Evolutionary conservation across 2,329 filamentous ascomycete genomes (phyloP).

Genomic region (Plectosphaerella cucumerina): DNA sequence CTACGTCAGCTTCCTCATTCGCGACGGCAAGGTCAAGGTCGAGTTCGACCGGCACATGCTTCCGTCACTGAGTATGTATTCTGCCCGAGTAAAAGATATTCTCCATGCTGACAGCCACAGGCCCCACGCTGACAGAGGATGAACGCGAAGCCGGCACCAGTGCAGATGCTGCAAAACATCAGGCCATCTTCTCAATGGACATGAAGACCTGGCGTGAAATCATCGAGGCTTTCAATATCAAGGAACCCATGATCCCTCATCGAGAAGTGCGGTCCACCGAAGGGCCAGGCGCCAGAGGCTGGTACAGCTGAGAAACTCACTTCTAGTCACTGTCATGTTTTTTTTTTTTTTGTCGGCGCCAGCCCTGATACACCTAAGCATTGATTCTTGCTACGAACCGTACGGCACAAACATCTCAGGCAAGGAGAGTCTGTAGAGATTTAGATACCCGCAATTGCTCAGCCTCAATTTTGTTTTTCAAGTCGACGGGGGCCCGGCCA

Average conservation of each 20-base stretch:
- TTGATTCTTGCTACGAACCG: background rate
- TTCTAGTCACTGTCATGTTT: background rate
- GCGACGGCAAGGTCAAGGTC: slow-evolving; percentile 77
- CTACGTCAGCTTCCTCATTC: slow-evolving; percentile 90
- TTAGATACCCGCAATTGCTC: background rate
- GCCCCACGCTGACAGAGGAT: slow-evolving; percentile 33
- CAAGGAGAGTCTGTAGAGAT: background rate
- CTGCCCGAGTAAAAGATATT: slow-evolving; percentile 5
- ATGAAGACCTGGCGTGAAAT: slow-evolving; percentile 79
- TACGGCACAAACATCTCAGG: background rate
- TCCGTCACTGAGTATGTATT: slow-evolving; percentile 71
- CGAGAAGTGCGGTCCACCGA: slow-evolving; percentile 54
- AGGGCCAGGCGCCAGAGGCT: slow-evolving; percentile 54
- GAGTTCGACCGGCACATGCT: slow-evolving; percentile 67
- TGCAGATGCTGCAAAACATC: slow-evolving; percentile 64
- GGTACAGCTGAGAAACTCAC: slow-evolving; percentile 52
- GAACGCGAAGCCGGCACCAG: slow-evolving; percentile 40
- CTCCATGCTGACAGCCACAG: slow-evolving; percentile 20
- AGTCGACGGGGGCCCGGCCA: no score
- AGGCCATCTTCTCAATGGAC: slow-evolving; percentile 85
- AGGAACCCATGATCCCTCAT: slow-evolving; percentile 80
- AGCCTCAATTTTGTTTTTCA: background rate
- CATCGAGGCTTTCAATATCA: slow-evolving; percentile 71
- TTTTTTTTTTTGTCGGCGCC: background rate
- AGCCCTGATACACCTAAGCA: background rate